phyloP scores from a whole-genome alignment of 495 filamentous ascomycete species.

The Tetracladium setigerum region DNA sequence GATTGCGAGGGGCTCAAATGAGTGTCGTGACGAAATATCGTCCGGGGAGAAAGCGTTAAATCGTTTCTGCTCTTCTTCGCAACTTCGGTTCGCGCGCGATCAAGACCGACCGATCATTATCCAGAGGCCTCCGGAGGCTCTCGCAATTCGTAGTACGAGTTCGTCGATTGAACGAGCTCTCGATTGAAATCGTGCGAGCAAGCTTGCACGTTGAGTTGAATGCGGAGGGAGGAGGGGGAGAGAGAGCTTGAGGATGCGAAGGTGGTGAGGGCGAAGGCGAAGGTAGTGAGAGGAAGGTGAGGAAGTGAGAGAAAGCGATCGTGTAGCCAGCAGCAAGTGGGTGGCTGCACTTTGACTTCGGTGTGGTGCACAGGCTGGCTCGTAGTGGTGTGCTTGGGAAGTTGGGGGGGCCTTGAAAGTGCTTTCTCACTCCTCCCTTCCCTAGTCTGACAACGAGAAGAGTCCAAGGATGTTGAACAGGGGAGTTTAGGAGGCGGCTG shows the following conservation, averaged over 20 bases:
- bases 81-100: slow-evolving; percentile 12
- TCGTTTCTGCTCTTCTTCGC: slow-evolving; percentile 4
- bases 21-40: slow-evolving; percentile 38
- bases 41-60: slow-evolving; percentile 11
- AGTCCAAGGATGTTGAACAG: no score
- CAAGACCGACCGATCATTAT: slow-evolving; percentile 22
- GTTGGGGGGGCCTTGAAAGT: no score
- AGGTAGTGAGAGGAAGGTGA: slow-evolving; percentile 4
- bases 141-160: slow-evolving; percentile 2
- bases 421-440: no score
- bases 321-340: no score
- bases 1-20: slow-evolving; percentile 26
- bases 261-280: slow-evolving; percentile 4
- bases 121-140: slow-evolving; percentile 23
- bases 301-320: neutral
- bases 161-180: slow-evolving; percentile 4
- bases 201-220: slow-evolving; percentile 4
- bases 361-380: no score
- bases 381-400: no score
- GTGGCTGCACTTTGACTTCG: no score
- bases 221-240: slow-evolving; percentile 7
- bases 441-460: no score
- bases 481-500: no score
- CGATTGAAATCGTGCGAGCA: slow-evolving; percentile 11
- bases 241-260: slow-evolving; percentile 1